These are phyloP conservation scores for Phlebiopsis gigantea DNA, from an alignment of 768 basidiomycete species.

Conservation along the genomic window DNA sequence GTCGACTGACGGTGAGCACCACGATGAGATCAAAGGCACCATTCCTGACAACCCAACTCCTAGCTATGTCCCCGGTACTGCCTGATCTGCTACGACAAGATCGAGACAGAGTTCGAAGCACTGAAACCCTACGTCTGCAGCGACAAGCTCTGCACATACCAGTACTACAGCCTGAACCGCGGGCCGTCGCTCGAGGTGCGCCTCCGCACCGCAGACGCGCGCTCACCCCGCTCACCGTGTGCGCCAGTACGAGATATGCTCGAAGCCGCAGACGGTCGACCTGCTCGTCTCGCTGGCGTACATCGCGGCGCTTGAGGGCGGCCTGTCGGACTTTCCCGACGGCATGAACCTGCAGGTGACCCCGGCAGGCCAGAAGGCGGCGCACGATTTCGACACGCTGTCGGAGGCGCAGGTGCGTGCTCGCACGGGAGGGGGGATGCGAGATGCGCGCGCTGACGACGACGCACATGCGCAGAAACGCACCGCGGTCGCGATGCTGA, in stretches of 20 bases:
- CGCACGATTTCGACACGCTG: constrained; percentile 46
- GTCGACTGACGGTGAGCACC: constrained; percentile 50
- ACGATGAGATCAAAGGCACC: neutral
- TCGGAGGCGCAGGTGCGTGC: constrained; percentile 29
- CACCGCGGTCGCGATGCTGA: constrained; percentile 34
- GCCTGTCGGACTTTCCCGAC: constrained; percentile 51
- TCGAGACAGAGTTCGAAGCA: constrained; percentile 46
- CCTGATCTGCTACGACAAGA: constrained; percentile 65
- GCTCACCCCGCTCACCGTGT: neutral
- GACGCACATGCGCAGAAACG: constrained; percentile 38
- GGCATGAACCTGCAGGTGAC: constrained; percentile 59
- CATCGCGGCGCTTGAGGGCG: constrained; percentile 45
- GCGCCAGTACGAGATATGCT: constrained; percentile 60
- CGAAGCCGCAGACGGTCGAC: constrained; percentile 60
- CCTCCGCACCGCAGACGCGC: neutral
- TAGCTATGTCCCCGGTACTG: constrained; percentile 68
- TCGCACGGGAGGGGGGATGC: no score
- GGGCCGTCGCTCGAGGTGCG: constrained; percentile 64
- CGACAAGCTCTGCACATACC: constrained; percentile 60
- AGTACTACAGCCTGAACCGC: constrained; percentile 59
- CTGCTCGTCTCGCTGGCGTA: constrained; percentile 63
- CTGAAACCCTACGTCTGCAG: constrained; percentile 74
- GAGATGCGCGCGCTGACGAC: no score
- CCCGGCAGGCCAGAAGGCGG: neutral
- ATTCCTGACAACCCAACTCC: neutral